These are phyloP conservation scores for Dioscorea zingiberensis DNA, from an alignment of 106 monocot species.

Conservation along the genomic window DNA sequence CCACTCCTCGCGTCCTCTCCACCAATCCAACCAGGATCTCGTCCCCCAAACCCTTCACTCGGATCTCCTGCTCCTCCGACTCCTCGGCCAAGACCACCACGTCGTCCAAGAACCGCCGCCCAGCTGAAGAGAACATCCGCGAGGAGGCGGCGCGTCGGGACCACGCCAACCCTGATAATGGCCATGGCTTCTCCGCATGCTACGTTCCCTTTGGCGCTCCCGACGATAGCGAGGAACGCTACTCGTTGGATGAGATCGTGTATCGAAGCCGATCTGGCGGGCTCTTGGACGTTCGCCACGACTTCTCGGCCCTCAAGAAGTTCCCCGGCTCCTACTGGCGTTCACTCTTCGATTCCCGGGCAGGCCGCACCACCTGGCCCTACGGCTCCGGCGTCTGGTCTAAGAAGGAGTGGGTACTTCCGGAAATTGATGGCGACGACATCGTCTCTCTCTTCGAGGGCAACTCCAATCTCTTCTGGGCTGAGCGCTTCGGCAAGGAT, in stretches of 20 bases:
- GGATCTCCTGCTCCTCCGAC: neutral
- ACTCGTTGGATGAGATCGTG: slow-evolving; percentile 92
- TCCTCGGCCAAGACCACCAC: neutral
- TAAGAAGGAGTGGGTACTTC: slow-evolving; percentile 96
- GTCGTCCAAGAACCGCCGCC: slow-evolving; percentile 33
- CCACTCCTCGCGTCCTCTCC: neutral
- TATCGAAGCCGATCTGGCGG: slow-evolving; percentile 80
- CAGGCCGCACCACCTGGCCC: slow-evolving; percentile 85
- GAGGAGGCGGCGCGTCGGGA: slow-evolving; percentile 64
- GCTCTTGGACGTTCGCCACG: slow-evolving; percentile 85
- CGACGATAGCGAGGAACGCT: slow-evolving; percentile 27
- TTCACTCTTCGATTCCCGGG: slow-evolving; percentile 72
- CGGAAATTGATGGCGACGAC: slow-evolving; percentile 75
- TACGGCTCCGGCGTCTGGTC: slow-evolving; percentile 98
- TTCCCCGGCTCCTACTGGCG: slow-evolving; percentile 80
- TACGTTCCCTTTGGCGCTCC: slow-evolving; percentile 52
- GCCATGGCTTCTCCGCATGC: slow-evolving; percentile 51
- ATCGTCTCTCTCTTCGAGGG: slow-evolving; percentile 94
- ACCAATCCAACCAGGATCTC: neutral
- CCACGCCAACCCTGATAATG: slow-evolving; percentile 10
- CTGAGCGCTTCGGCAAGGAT: slow-evolving; percentile 84
- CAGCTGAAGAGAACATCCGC: slow-evolving; percentile 83
- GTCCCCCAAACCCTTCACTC: neutral
- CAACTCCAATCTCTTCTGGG: slow-evolving; percentile 97
- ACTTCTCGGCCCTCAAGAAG: slow-evolving; percentile 53